Percentiles rank a stretch among this genome's conserved stretches.
These are phyloP conservation scores for Sclerotinia minor DNA, from an alignment of 2,329 filamentous ascomycete genomes.

Conservation along the genomic window DNA sequence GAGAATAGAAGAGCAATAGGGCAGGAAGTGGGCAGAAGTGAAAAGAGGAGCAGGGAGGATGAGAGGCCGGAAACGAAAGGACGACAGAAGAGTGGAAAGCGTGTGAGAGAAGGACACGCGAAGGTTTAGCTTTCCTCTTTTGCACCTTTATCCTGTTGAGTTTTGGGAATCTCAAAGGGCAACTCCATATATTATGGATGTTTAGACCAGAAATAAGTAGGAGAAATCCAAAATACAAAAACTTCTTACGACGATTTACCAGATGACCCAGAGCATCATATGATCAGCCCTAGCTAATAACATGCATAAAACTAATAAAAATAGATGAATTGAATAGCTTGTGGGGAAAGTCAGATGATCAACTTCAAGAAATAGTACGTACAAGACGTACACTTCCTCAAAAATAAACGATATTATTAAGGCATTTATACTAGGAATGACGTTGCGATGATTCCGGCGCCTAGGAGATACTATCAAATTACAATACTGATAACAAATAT, in stretches of 20 bases:
- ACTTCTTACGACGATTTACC: no score
- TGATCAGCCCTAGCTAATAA: neutral
- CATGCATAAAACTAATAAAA: neutral
- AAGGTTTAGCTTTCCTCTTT: no score
- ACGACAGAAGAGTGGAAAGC: neutral
- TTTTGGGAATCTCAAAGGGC: no score
- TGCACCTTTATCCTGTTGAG: no score
- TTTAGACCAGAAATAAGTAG: neutral
- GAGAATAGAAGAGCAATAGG: no score
- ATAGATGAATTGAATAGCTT: neutral
- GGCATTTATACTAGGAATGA: neutral
- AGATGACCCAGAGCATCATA: neutral
- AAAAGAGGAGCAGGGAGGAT: neutral
- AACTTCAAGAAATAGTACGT: neutral
- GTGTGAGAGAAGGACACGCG: neutral
- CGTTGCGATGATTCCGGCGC: no score
- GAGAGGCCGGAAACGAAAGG: neutral
- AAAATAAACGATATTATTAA: no score
- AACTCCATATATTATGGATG: neutral
- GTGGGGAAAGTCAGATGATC: neutral
- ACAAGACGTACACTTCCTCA: neutral
- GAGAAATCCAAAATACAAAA: neutral
- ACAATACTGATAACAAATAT: no score
- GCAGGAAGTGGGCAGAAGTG: neutral
- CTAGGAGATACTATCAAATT: neutral